Evolutionary conservation across 176 grass and related monocot genomes (phyloP), one percentile per base, ranked within the genome.

Genomic region (Hyparrhenia diplandra): DNA sequence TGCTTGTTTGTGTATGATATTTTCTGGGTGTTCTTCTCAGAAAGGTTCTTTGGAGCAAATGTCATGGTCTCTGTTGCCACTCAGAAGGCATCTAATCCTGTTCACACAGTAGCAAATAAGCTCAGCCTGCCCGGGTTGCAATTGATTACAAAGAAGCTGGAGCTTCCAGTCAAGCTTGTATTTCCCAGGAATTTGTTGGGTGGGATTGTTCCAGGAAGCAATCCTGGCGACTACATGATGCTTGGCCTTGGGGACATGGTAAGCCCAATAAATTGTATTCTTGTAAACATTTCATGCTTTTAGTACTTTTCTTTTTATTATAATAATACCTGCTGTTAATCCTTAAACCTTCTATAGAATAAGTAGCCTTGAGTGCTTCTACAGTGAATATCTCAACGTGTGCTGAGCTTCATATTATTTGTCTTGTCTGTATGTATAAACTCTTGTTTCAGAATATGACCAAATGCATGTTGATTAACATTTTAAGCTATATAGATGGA

Each of bases 161-260:
- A 99, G 84, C 93, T 99, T 69, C 96, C 96, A 0, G 96, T 99
- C 37, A 99, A 99, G 73, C 92, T 99, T 69, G 79, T 99, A 28
- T 99, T 99, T 57, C 96, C 96, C 3, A 93, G 92, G 83, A 95
- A 95, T 93, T 93, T 99, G 82, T 35, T 99, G 79, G 90, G 96
- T 27, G 90, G 90, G 40, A 80, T 93, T 66, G 79, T 93, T 84
- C 90, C 92, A 46, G 96, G 90, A 69, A 89, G 51, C 55, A 92
- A 57, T 83, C 75, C 90, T 73, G 88, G 88, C 37, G 96, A 90
- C 20, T 95, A 99, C 76, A 95, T 99, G 96, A 99, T 99, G 90
- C 88, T 99, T 37, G 96, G 96, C 68, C 93, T 99, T 77, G 96
- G 96, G 86, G 96, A 99, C 82, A 99, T 99, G 92, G 96, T 99